Conservation (phyloP, 768 basidiomycete genomes). For the Collybia sordida region DNA sequence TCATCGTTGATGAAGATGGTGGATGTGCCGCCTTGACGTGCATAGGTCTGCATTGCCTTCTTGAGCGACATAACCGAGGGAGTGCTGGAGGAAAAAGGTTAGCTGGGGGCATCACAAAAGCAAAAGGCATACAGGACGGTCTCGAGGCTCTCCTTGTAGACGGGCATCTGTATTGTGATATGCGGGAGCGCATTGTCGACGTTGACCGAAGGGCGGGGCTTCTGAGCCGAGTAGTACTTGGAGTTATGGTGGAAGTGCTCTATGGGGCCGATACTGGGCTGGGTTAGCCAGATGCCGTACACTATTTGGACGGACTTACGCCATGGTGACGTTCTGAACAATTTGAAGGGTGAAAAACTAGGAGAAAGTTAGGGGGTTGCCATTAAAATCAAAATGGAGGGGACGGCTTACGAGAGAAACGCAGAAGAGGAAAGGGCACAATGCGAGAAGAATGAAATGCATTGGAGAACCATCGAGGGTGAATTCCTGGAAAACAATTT, state of each 20-base stretch:
- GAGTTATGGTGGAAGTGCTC: constrained; percentile 79
- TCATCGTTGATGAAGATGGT: constrained; percentile 81
- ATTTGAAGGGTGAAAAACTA: constrained; percentile 81
- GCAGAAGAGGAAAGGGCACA: constrained; percentile 70
- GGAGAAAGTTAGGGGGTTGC: constrained; percentile 22
- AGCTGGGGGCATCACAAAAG: background rate
- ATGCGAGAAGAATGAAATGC: constrained; percentile 63
- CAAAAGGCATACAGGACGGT: constrained; percentile 54
- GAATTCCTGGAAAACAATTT: constrained; percentile 62
- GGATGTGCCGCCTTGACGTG: constrained; percentile 79
- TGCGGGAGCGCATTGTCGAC: constrained; percentile 66
- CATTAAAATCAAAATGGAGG: constrained; percentile 15
- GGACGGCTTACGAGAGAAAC: constrained; percentile 55
- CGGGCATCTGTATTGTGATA: constrained; percentile 80
- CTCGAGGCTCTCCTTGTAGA: constrained; percentile 79
- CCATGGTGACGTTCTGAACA: constrained; percentile 64
- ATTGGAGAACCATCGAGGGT: constrained; percentile 56
- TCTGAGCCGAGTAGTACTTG: constrained; percentile 72
- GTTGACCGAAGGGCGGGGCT: constrained; percentile 46
- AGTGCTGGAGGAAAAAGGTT: constrained; percentile 31
- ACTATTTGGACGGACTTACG: constrained; percentile 39
- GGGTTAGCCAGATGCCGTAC: constrained; percentile 5
- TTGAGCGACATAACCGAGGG: constrained; percentile 76
- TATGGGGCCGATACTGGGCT: constrained; percentile 66
- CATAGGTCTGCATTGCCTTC: constrained; percentile 85